A percentile compares a stretch with the other conserved stretches of the same genome.
Conservation (phyloP, 306 rosid genomes). For the Citrullus colocynthis region DNA sequence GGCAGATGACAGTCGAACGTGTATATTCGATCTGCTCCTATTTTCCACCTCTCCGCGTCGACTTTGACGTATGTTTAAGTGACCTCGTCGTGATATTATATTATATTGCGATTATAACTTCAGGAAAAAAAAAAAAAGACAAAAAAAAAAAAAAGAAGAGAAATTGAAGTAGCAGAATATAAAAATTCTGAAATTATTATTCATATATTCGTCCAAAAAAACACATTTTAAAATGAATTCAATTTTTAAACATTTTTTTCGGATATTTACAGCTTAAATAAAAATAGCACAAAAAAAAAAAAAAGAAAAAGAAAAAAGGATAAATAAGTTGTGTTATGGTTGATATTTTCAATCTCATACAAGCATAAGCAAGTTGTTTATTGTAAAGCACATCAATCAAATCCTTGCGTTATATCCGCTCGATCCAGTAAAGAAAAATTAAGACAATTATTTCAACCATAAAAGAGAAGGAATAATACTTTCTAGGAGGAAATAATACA, state of each 20-base stretch:
- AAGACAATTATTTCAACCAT: not conserved
- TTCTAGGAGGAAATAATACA: not conserved
- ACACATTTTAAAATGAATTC: not conserved
- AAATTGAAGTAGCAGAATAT: not conserved
- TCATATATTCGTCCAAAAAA: not conserved
- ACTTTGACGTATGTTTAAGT: slow-evolving; percentile 16
- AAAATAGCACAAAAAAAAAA: not conserved
- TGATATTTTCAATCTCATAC: not conserved
- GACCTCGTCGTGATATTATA: slow-evolving; percentile 6
- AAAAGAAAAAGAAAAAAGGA: no score
- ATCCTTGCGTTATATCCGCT: not conserved
- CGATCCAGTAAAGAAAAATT: not conserved
- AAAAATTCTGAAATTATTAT: not conserved
- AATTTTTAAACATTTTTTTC: not conserved
- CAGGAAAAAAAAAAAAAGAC: not conserved
- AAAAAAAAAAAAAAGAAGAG: not conserved
- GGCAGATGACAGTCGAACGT: slow-evolving; percentile 28
- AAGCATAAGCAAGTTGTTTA: not conserved
- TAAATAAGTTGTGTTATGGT: not conserved
- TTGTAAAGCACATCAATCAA: not conserved
- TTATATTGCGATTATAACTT: not conserved
- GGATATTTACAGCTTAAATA: not conserved
- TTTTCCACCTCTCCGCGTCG: not conserved
- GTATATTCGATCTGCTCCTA: slow-evolving; percentile 36
- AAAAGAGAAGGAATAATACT: not conserved